Base-by-base conservation (phyloP, 805 yeast species). In the Candida bentonensis region DNA sequence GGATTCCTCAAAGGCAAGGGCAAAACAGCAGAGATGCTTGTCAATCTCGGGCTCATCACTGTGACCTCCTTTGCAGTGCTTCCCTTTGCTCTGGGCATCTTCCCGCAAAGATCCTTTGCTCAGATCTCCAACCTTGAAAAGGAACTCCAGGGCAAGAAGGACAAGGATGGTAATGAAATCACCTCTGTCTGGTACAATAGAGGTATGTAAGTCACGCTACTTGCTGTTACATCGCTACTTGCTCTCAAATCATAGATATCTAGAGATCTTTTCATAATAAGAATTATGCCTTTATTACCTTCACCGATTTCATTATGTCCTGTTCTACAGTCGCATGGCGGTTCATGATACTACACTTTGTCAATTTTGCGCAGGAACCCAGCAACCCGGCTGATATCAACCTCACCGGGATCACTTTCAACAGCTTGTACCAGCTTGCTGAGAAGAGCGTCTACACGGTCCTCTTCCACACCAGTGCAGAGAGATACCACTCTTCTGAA, bases 61-160 rank as follows among this genome's bases (percentile, higher is more conserved):
- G 74, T 72, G 9, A 89, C 97, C 0, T 81, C 96, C 4, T 80
- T 92, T 54, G 77, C 75, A 21, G 96, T 80, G 0, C 70, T 92
- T 51, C 99, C 99, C 22, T 85, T 92, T 66, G 97, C 97, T 0
- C 68, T 92, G 58, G 98, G 88, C 1, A 82, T 87, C 1, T 92
- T 92, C 76, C 98, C 99, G 11, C 96, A 88, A 62, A 76, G 82
- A 60, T 78, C 86, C 55, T 66, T 63, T 20, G 70, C 89, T 44
- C 60, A 68, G 21, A 81, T 79, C 4, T 49, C 62, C 17, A 66
- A 69, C 39, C 66, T 92, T 45, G 98, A 92, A 62, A 62, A 68
- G 1, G 65, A 76, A 46, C 76, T 89, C 61, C 70, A 67, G 15
- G 70, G 67, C 30, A 40, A 46, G 21, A 78, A 73, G 57, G 81